phyloP scores from a whole-genome alignment of 371 early-diverging fungal genomes.

The Apophysomyces trapeziformis region DNA sequence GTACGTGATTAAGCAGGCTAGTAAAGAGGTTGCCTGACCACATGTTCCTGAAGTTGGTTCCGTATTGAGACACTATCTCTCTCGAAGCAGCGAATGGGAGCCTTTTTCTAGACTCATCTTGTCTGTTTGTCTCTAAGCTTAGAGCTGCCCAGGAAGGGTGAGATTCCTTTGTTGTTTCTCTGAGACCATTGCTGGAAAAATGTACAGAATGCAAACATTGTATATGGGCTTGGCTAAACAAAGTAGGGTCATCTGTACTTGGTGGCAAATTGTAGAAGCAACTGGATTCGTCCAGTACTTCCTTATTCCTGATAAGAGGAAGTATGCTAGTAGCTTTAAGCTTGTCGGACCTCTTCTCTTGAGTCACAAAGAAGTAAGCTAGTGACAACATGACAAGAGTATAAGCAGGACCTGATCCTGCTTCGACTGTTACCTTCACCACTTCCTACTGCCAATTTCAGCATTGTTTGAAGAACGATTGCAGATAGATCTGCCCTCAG shows the following conservation, averaged over 20 bases:
- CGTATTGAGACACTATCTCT: background rate
- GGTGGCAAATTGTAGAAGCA: background rate
- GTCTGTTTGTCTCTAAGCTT: background rate
- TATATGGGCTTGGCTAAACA: background rate
- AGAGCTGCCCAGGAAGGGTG: background rate
- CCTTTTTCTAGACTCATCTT: background rate
- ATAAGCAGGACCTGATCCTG: background rate
- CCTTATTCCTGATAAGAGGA: background rate
- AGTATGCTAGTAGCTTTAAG: background rate
- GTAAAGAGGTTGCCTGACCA: background rate
- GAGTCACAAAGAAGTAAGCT: background rate
- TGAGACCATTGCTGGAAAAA: background rate
- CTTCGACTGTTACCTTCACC: background rate
- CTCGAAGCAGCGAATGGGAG: background rate
- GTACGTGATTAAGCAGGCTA: background rate
- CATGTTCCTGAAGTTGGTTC: background rate
- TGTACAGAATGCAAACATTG: background rate
- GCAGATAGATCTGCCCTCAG: background rate
- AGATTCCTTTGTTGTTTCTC: background rate
- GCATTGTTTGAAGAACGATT: background rate
- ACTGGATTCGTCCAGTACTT: background rate
- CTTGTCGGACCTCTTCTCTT: background rate
- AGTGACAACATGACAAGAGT: background rate
- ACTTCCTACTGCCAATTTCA: background rate
- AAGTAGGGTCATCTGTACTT: background rate